A percentile compares a stretch with the other conserved stretches of the same genome.
Conservation (phyloP, 306 rosid species). For the Styphnolobium japonicum region DNA sequence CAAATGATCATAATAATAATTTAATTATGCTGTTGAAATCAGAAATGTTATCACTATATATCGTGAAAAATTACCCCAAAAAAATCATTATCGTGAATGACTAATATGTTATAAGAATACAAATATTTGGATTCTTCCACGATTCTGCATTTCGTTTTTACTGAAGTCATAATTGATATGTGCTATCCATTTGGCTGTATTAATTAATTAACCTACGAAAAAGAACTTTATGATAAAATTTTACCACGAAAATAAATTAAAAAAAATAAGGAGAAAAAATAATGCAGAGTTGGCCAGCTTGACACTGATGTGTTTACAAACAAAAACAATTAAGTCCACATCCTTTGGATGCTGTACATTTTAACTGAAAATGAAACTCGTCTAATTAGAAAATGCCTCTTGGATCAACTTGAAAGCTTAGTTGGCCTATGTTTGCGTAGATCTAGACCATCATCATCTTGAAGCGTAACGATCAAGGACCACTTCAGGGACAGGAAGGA, state of each 20-base stretch:
- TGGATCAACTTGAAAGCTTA: constrained; percentile 19
- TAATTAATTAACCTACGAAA: neutral
- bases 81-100: neutral
- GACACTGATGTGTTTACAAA: constrained; percentile 7
- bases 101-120: no score
- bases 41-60: neutral
- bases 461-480: constrained; percentile 18
- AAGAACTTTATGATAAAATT: neutral
- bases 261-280: neutral
- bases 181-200: neutral
- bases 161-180: neutral
- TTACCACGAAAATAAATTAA: neutral
- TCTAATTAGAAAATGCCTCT: neutral
- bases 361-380: neutral
- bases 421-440: neutral
- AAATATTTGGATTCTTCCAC: neutral
- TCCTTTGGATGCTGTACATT: neutral
- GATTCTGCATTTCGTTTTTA: neutral
- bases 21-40: neutral
- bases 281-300: neutral
- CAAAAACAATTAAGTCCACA: neutral
- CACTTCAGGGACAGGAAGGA: neutral
- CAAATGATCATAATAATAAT: no score
- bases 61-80: no score
- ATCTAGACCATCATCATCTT: neutral